Evolutionary conservation across 345 rosid species (phyloP).

Genomic region (Citrus inodora): DNA sequence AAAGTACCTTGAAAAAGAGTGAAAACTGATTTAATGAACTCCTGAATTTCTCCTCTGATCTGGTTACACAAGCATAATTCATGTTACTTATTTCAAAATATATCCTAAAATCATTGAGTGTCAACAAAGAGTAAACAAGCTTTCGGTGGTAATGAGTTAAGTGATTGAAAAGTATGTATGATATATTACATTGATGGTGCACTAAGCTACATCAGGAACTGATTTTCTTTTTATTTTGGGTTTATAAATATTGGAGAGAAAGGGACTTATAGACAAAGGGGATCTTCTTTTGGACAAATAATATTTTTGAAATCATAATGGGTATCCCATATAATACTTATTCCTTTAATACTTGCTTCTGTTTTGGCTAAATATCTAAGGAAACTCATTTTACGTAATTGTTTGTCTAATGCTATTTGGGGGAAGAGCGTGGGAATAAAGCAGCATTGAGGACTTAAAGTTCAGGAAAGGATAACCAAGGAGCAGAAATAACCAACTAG

Average conservation of each 20-base stretch:
- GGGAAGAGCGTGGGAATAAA: background rate
- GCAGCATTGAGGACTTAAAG: background rate
- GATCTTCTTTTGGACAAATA: too few relatives aligned
- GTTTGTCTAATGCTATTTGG: too few relatives aligned
- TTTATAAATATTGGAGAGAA: too few relatives aligned
- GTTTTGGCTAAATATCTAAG: too few relatives aligned
- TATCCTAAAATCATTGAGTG: background rate
- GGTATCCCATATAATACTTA: too few relatives aligned
- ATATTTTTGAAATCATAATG: too few relatives aligned
- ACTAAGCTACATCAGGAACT: background rate
- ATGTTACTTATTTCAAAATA: constrained; percentile 4
- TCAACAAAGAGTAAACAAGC: background rate
- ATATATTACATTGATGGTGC: background rate
- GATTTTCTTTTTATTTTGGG: background rate
- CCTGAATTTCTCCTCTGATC: constrained; percentile 66
- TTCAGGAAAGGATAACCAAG: background rate
- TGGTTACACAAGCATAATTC: constrained; percentile 22
- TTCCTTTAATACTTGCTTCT: too few relatives aligned
- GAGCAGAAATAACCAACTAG: background rate
- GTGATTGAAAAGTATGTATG: background rate
- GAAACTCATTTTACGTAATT: too few relatives aligned
- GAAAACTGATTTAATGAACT: constrained; percentile 65
- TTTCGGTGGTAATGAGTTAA: background rate
- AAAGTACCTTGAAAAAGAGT: constrained; percentile 74
- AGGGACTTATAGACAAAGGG: too few relatives aligned